phyloP scores from a whole-genome alignment of 169 alveolate genomes.

The Plasmodium chabaudi region DNA sequence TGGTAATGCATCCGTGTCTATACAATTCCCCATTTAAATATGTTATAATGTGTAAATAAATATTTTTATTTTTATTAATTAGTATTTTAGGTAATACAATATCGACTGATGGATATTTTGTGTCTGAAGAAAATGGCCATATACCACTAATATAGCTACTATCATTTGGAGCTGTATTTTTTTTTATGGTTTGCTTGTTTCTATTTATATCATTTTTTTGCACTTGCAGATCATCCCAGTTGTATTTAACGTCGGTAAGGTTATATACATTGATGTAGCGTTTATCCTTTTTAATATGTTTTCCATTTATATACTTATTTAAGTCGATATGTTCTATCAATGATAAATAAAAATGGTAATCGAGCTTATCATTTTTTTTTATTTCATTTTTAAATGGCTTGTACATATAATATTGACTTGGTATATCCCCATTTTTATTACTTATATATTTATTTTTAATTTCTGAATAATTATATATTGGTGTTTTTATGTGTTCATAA shows the following conservation, averaged over 20 bases:
- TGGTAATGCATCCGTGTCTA: conserved; percentile 33
- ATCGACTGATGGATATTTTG: conserved; percentile 21
- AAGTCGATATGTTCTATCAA: conserved; percentile 58
- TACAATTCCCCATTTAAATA: conserved; percentile 45
- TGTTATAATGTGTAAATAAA: conserved; percentile 50
- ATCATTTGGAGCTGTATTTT: no score
- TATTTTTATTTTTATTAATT: conserved; percentile 20
- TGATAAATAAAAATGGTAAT: conserved; percentile 62
- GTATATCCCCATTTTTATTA: not conserved
- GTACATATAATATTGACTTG: not conserved
- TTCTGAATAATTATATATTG: conserved; percentile 14
- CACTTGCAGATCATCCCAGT: conserved; percentile 13
- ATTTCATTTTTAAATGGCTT: conserved; percentile 32
- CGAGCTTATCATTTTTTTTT: conserved; percentile 37
- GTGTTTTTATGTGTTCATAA: conserved; percentile 42
- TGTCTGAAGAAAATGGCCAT: conserved; percentile 1
- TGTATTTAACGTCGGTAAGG: conserved; percentile 9
- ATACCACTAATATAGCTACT: not conserved
- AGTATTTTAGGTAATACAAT: conserved; percentile 8
- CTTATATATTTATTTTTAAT: not conserved
- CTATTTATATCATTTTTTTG: not conserved
- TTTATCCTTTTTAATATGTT: conserved; percentile 21
- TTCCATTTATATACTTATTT: conserved; percentile 35
- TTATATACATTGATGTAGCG: conserved; percentile 36
- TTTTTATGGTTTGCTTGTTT: no score